Evolutionary conservation across 2,329 filamentous ascomycete genomes (phyloP), one percentile per base, ranked within the genome.

Genomic region (Arthroderma sp.): DNA sequence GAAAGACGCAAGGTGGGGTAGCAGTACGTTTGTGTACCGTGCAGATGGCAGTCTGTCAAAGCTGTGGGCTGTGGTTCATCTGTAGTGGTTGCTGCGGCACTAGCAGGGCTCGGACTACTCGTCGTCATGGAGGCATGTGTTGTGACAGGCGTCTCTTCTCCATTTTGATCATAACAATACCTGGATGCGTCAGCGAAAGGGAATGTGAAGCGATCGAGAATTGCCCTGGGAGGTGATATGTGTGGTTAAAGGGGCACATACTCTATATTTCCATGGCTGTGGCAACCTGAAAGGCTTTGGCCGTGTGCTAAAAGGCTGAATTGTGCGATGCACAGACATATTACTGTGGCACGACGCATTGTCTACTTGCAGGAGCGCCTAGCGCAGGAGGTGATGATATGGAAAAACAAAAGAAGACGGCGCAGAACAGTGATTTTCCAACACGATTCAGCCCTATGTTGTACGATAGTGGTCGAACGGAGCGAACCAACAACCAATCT

Each of bases 31-130:
- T 60, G 51, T 11, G 59, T 61, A 6, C 59, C 66, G 50, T 75
- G 71, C n/a, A 58, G 56, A 54, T 75, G 72, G 46, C 75, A 78
- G 1, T 60, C 66, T 2, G 73, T 74, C 1, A 77, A 60, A 1
- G 71, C 70, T 1, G 72, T 70, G 6, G 62, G 58, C 29, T 62
- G 57, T 2, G 57, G 58, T 2, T 57, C 53, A 9, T 48, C 40
- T 5, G 62, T 60, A 4, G 59, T 49, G 2, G 51, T 58, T 15
- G 59, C 57, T 3, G 54, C 50, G 41, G 55, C 48, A 34, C 53
- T 48, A 9, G 51, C 42, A 9, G 54, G 46, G 4, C 48, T 37
- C 6, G 51, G 49, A 4, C 50, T 46, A 5, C 52, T 54, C 10
- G 48, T 43, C 33, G 50, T 47, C 9, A 46, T 22, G 28, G 51